These are phyloP conservation scores for Lentinula sp. DNA, from an alignment of 768 basidiomycete genomes.

Conservation along the genomic window DNA sequence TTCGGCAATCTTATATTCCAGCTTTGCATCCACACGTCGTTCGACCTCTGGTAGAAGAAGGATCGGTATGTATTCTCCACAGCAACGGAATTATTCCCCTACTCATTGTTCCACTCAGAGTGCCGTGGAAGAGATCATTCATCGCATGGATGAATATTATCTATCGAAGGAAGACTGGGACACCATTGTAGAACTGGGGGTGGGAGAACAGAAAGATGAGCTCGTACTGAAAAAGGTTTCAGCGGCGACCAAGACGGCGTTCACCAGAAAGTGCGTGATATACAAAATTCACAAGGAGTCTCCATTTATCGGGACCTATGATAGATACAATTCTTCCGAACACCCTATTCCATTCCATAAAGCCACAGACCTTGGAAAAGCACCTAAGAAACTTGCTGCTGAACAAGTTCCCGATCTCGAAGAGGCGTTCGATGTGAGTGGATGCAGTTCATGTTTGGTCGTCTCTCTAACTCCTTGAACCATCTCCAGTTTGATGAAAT, in stretches of 20 bases:
- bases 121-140: constrained; percentile 77
- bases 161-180: constrained; percentile 97
- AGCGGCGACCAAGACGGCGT: constrained; percentile 69
- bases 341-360: constrained; percentile 97
- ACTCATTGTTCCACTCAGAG: constrained; percentile 37
- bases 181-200: constrained; percentile 86
- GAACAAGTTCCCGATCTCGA: constrained; percentile 86
- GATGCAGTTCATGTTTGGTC: background rate
- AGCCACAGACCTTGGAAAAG: constrained; percentile 72
- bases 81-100: background rate
- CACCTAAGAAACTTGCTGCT: constrained; percentile 69
- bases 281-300: background rate
- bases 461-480: constrained; percentile 2
- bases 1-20: constrained; percentile 88
- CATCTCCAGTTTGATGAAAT: constrained; percentile 38
- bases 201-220: constrained; percentile 74
- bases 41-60: constrained; percentile 66
- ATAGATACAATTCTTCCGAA: constrained; percentile 80
- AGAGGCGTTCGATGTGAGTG: constrained; percentile 77
- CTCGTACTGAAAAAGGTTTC: constrained; percentile 79
- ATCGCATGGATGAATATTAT: constrained; percentile 91
- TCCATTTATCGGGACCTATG: background rate
- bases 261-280: constrained; percentile 72
- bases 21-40: constrained; percentile 80
- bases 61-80: constrained; percentile 50